Evolutionary conservation across 2,329 filamentous ascomycete species (phyloP).

Genomic region (Daldinia sp.): DNA sequence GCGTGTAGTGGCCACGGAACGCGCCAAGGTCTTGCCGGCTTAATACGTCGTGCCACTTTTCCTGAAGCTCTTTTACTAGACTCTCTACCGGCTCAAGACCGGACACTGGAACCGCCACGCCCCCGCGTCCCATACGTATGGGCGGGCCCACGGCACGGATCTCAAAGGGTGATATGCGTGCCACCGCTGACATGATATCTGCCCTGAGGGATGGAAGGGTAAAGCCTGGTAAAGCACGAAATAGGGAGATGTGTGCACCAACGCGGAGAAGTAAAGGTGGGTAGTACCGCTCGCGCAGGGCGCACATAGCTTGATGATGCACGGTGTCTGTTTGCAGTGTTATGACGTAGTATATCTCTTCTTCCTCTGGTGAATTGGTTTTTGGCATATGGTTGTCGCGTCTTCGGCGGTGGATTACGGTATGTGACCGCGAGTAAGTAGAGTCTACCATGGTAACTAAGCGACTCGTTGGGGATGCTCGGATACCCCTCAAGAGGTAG

Average conservation of each 20-base stretch:
- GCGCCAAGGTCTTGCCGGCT: slow-evolving; percentile 28
- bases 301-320: slow-evolving; percentile 25
- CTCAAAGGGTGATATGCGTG: background rate
- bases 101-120: slow-evolving; percentile 15
- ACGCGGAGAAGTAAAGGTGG: slow-evolving; percentile 28
- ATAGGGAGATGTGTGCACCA: slow-evolving; percentile 35
- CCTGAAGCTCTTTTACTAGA: slow-evolving; percentile 11
- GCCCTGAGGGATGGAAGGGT: slow-evolving; percentile 8
- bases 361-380: slow-evolving; percentile 1
- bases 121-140: slow-evolving; percentile 24
- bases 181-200: background rate
- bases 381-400: slow-evolving; percentile 18
- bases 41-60: slow-evolving; percentile 18
- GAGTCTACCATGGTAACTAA: too few species aligned
- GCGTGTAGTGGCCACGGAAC: slow-evolving; percentile 34
- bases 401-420: background rate
- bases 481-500: background rate
- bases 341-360: slow-evolving; percentile 28
- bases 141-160: slow-evolving; percentile 2
- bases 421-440: background rate
- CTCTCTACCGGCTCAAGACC: slow-evolving; percentile 16
- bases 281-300: slow-evolving; percentile 27
- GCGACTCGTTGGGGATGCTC: background rate
- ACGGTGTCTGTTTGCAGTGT: slow-evolving; percentile 23
- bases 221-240: slow-evolving; percentile 34